These are phyloP conservation scores for Ceraceosorus guamensis DNA, from an alignment of 1,284 basidiomycete species.

Conservation along the genomic window DNA sequence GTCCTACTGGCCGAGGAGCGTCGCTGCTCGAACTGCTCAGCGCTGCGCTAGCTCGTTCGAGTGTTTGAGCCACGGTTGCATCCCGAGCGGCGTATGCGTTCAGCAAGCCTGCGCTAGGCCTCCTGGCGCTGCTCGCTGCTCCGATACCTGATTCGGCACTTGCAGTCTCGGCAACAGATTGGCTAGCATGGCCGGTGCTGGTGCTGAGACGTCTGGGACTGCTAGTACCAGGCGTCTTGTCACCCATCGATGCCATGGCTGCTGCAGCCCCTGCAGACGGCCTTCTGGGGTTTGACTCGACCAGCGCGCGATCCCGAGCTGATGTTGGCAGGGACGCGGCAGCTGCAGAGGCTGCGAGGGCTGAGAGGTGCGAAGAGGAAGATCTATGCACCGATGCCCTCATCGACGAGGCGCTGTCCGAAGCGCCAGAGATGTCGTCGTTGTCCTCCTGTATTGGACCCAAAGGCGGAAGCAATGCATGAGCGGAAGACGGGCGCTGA, in stretches of 20 bases:
- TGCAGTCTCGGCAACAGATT: conserved; percentile 13
- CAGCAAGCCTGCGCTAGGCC: no score
- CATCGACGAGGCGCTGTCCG: conserved; percentile 11
- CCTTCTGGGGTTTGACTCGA: conserved; percentile 6
- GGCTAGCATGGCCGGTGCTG: conserved; percentile 4
- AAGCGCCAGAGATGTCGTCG: conserved; percentile 10
- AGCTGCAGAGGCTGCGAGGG: neutral
- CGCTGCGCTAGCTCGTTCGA: conserved; percentile 23
- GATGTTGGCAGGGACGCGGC: conserved; percentile 8
- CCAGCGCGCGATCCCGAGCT: conserved; percentile 10
- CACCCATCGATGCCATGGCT: neutral
- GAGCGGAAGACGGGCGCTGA: neutral
- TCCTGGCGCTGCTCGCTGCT: no score
- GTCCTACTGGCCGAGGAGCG: no score
- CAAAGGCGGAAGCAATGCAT: neutral
- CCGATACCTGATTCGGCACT: no score
- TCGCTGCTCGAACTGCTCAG: conserved; percentile 14
- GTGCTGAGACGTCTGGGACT: neutral
- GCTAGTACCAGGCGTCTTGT: conserved; percentile 6
- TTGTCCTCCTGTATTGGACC: conserved; percentile 9
- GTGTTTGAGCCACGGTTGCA: conserved; percentile 15
- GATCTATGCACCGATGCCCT: no score
- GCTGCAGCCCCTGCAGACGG: neutral
- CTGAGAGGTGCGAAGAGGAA: no score
- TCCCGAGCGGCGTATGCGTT: no score